Evolutionary conservation across 345 rosid species (phyloP).

Genomic region (Aegle marmelos): DNA sequence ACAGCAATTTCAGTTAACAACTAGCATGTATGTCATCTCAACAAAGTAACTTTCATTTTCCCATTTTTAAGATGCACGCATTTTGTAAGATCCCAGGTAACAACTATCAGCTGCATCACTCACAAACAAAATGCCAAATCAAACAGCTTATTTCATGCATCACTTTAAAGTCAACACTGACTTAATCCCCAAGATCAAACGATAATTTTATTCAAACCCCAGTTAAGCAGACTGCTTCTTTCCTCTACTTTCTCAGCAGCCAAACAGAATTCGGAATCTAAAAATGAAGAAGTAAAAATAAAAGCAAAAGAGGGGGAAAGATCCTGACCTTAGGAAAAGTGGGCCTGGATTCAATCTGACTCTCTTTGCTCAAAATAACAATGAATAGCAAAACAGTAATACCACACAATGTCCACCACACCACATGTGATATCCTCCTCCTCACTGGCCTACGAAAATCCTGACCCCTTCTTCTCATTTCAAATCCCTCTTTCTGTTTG

Average conservation of each 20-base stretch:
- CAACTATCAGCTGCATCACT: conserved; percentile 1
- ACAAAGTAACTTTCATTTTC: neutral
- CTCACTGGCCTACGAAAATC: conserved; percentile 63
- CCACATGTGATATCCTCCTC: conserved; percentile 61
- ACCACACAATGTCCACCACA: conserved; percentile 67
- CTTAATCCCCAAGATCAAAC: neutral
- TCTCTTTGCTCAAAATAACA: conserved; percentile 48
- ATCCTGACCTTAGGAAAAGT: conserved; percentile 42
- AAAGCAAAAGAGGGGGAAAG: neutral
- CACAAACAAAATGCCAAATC: neutral
- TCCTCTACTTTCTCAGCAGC: neutral
- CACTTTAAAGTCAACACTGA: neutral
- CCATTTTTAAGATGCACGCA: neutral
- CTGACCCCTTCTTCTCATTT: conserved; percentile 67
- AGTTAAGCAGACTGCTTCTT: neutral
- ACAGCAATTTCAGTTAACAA: neutral
- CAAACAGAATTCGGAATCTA: neutral
- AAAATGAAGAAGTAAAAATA: neutral
- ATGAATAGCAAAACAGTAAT: conserved; percentile 54
- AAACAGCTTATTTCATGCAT: neutral
- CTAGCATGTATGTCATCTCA: neutral
- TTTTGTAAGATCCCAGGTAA: neutral
- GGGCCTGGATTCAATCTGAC: conserved; percentile 59
- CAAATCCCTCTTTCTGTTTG: conserved; percentile 5
- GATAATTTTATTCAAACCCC: neutral